phyloP scores from a whole-genome alignment of 345 rosid genomes.

The Cardamine resedifolia region DNA sequence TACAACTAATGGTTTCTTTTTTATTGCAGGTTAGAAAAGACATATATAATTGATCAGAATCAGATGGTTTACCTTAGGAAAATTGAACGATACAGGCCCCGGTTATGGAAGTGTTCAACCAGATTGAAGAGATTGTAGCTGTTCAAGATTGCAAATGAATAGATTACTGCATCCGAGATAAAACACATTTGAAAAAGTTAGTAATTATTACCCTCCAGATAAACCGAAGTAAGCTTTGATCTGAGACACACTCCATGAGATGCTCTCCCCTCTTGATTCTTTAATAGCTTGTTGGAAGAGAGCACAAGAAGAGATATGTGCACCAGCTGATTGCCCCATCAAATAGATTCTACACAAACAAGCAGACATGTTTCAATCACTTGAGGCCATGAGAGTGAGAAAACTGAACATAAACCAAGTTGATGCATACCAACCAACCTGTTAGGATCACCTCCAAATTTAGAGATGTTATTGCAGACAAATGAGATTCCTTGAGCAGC shows the following conservation, averaged over 20 bases:
- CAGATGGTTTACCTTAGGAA: slow-evolving; percentile 58
- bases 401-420: neutral
- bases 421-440: slow-evolving; percentile 59
- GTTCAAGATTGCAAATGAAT: slow-evolving; percentile 26
- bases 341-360: slow-evolving; percentile 65
- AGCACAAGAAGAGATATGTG: slow-evolving; percentile 91
- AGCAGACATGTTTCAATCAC: slow-evolving; percentile 16
- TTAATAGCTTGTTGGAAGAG: slow-evolving; percentile 86
- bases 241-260: slow-evolving; percentile 77
- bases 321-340: slow-evolving; percentile 99
- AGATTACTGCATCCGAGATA: neutral
- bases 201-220: slow-evolving; percentile 80
- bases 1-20: neutral
- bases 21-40: neutral
- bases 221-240: slow-evolving; percentile 87
- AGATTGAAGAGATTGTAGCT: slow-evolving; percentile 86
- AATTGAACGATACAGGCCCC: slow-evolving; percentile 83
- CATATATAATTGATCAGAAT: neutral
- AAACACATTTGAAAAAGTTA: neutral
- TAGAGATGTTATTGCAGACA: slow-evolving; percentile 67
- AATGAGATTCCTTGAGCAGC: slow-evolving; percentile 81
- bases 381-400: neutral
- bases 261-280: slow-evolving; percentile 62
- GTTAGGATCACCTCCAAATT: slow-evolving; percentile 91
- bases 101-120: slow-evolving; percentile 75